Base-by-base conservation (phyloP, 2,329 filamentous ascomycete species). In the Phialophora tarda region DNA sequence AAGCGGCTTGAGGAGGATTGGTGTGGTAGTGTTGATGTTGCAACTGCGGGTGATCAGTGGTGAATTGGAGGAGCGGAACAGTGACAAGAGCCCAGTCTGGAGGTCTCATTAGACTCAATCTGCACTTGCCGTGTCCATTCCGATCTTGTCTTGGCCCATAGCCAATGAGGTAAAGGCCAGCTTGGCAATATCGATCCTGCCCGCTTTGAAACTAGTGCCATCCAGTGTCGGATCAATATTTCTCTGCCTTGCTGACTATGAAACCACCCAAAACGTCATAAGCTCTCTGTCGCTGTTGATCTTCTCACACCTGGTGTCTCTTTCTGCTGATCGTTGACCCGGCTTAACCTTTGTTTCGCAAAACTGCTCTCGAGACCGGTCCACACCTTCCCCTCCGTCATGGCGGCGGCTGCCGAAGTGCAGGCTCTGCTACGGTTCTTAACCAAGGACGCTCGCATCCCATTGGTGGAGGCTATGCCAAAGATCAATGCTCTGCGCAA, bases 361-460 rank as follows among this genome's bases (percentile, higher is more conserved):
- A 38, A 24, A 32, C 8, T 28, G 12, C 47, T 26, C 48, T n/a
- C 17, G 17, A 12, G 26, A 44, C 26, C 7, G 24, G 21, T 30
- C 17, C 47, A 2, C 21, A 34, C 17, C 26, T 3, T 24, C 17
- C 21, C 21, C 32, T 14, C 44, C n/a, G 59, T 24, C n/a, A 67
- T 66, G 63, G 48, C 63, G n/a, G 64, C 66, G 7, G 69, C 66
- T n/a, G 62, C 66, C 12, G 77, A 81, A 51, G 71, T 83, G 4
- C 82, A 84, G 73, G 71, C 76, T 14, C 74, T 88, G 14, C 77
- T 88, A 38, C 83, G 85, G 12, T 88, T 88, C 69, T 77, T 88
- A 26, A 83, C 83, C 0, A 82, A 86, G 75, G 85, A 88, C 75
- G 78, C 80, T 32, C 87, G 86, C 72, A 70, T 88, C 0, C 83